phyloP scores from a whole-genome alignment of 257 asterid genomes.

The Jacaranda mimosifolia region DNA sequence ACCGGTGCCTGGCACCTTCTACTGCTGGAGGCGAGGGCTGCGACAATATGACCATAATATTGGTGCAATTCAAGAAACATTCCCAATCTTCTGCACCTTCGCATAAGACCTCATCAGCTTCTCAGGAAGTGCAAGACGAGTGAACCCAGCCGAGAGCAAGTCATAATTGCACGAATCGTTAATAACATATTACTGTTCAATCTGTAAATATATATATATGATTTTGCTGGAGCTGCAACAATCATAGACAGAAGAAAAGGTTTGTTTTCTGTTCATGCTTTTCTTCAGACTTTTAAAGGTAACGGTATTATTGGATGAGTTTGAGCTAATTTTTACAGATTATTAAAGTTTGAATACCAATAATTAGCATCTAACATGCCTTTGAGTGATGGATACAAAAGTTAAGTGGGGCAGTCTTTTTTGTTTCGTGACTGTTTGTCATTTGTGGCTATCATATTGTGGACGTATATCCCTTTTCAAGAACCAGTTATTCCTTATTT shows the following conservation, averaged over 20 bases:
- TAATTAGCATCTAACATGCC: not conserved
- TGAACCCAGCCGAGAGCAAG: not conserved
- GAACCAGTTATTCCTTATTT: no score
- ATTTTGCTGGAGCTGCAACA: not conserved
- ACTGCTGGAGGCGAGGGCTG: slow-evolving; percentile 77
- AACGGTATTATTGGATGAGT: no score
- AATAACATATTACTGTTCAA: no score
- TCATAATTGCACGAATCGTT: not conserved
- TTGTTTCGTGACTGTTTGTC: no score
- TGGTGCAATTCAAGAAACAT: slow-evolving; percentile 62
- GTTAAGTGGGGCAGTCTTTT: no score
- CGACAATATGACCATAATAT: slow-evolving; percentile 75
- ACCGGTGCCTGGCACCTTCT: slow-evolving; percentile 71
- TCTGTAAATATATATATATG: not conserved
- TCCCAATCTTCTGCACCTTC: slow-evolving; percentile 25
- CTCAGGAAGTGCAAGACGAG: slow-evolving; percentile 27
- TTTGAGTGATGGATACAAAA: no score
- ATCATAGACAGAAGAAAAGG: not conserved
- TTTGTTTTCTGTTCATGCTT: not conserved
- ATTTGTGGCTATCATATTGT: no score
- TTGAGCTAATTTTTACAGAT: not conserved
- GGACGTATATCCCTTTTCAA: no score
- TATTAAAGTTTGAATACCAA: not conserved
- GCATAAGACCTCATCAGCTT: slow-evolving; percentile 28
- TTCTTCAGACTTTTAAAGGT: not conserved